phyloP scores from a whole-genome alignment of 2,329 filamentous ascomycete genomes.

The Pseudopithomyces chartarum region DNA sequence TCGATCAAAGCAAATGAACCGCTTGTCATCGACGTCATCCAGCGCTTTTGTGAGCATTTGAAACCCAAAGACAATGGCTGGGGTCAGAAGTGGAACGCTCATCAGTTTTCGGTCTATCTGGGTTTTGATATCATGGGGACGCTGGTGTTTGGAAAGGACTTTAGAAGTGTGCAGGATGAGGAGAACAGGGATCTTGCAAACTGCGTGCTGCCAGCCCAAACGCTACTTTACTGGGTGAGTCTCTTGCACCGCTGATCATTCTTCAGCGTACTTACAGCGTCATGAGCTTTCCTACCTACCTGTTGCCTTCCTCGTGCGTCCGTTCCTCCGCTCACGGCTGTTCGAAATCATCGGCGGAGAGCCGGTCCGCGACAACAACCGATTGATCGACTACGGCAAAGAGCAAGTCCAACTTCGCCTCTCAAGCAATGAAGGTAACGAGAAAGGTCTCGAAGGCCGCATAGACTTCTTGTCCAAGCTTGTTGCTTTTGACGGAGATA shows the following conservation, averaged over 20 bases:
- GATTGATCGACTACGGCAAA: slow-evolving; percentile 25
- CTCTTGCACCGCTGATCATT: background rate
- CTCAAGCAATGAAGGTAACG: background rate
- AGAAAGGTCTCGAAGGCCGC: slow-evolving; percentile 16
- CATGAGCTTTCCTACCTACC: slow-evolving; percentile 23
- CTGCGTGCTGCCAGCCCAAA: slow-evolving; percentile 23
- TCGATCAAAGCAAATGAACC: slow-evolving; percentile 48
- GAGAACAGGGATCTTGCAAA: slow-evolving; percentile 34
- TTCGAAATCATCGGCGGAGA: slow-evolving; percentile 27
- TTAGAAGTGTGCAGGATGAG: slow-evolving; percentile 40
- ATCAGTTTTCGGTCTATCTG: slow-evolving; percentile 44
- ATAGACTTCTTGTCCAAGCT: slow-evolving; percentile 51
- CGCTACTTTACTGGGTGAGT: slow-evolving; percentile 30
- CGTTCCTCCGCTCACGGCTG: slow-evolving; percentile 22
- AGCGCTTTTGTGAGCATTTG: slow-evolving; percentile 37
- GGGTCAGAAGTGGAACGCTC: slow-evolving; percentile 47
- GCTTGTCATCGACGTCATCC: slow-evolving; percentile 43
- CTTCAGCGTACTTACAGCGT: background rate
- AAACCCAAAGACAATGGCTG: slow-evolving; percentile 29
- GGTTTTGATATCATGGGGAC: slow-evolving; percentile 56
- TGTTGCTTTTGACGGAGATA: slow-evolving; percentile 44
- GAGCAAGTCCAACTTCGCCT: slow-evolving; percentile 14
- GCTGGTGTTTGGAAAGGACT: slow-evolving; percentile 43
- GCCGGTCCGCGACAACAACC: slow-evolving; percentile 28
- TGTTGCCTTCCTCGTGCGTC: slow-evolving; percentile 21